phyloP scores from a whole-genome alignment of 441 rosid species.

The Rhodomyrtus psidioides region DNA sequence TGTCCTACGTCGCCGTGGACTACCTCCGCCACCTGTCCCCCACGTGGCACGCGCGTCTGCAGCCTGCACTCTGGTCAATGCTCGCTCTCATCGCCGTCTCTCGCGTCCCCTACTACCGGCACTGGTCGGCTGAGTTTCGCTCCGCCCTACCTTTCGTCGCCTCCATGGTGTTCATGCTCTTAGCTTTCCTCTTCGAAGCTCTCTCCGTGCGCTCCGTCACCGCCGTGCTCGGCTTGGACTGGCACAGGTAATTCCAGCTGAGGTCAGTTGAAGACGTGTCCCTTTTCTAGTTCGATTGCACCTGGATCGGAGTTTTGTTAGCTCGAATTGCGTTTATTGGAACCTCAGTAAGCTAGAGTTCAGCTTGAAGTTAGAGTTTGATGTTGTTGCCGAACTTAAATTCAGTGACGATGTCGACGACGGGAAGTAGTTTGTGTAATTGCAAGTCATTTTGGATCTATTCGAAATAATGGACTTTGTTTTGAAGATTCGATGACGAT shows the following conservation, averaged over 20 bases:
- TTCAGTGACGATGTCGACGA: not conserved
- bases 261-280: not conserved
- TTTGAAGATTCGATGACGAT: not conserved
- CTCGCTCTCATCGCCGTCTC: conserved; percentile 54
- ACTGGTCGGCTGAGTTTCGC: conserved; percentile 75
- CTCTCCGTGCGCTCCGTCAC: conserved; percentile 81
- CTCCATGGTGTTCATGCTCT: conserved; percentile 69
- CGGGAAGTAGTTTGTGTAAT: not conserved
- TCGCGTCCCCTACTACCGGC: conserved; percentile 68
- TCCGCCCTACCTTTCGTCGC: conserved; percentile 62
- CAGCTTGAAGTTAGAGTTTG: not conserved
- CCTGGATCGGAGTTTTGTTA: not conserved
- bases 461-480: not conserved
- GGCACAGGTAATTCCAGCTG: conserved; percentile 53
- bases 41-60: conserved; percentile 65
- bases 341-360: not conserved
- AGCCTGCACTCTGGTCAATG: conserved; percentile 68
- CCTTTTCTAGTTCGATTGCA: not conserved
- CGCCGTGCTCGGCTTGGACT: conserved; percentile 81
- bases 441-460: not conserved
- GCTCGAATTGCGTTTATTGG: not conserved
- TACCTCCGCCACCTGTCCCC: conserved; percentile 73
- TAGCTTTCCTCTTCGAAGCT: conserved; percentile 65
- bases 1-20: conserved; percentile 69
- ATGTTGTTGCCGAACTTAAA: not conserved